Conservation (phyloP, 2,329 filamentous ascomycete genomes). For the Neofusicoccum sp. region DNA sequence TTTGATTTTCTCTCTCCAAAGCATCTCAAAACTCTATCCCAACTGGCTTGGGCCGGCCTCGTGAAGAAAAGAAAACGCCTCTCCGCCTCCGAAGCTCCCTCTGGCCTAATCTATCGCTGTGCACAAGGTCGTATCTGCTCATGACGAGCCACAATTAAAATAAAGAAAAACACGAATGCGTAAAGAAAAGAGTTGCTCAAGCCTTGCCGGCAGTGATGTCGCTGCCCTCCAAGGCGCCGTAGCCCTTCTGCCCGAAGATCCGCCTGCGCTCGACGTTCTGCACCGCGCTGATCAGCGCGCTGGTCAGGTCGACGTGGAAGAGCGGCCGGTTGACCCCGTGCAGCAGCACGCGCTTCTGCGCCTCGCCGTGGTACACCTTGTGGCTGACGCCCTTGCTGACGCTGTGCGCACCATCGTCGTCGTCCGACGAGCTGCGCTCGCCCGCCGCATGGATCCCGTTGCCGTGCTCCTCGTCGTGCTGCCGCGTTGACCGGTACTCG, state of each 20-base stretch:
- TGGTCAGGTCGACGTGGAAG: conserved; percentile 91
- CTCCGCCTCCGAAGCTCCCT: not conserved
- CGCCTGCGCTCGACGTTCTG: conserved; percentile 64
- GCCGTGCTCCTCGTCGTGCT: conserved; percentile 10
- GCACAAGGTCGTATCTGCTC: conserved; percentile 4
- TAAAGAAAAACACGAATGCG: not conserved
- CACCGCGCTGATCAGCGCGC: conserved; percentile 82
- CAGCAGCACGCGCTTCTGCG: conserved; percentile 56
- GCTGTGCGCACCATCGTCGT: conserved; percentile 17
- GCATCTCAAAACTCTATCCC: not conserved
- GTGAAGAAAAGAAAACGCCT: not conserved
- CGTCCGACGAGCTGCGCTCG: conserved; percentile 1
- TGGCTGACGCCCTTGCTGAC: conserved; percentile 32
- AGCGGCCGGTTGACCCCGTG: conserved; percentile 85
- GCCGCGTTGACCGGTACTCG: not conserved
- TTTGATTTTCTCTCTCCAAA: not conserved
- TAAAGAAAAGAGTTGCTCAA: not conserved
- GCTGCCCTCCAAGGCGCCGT: conserved; percentile 7
- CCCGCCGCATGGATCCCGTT: conserved; percentile 10
- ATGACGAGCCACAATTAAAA: not conserved
- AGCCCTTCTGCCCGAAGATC: conserved; percentile 7
- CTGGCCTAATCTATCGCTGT: not conserved
- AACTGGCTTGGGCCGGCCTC: not conserved
- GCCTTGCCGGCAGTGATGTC: conserved; percentile 1
- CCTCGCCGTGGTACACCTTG: conserved; percentile 25